phyloP scores from a whole-genome alignment of 805 yeast species.

The Kazachstania bromeliacearum region DNA sequence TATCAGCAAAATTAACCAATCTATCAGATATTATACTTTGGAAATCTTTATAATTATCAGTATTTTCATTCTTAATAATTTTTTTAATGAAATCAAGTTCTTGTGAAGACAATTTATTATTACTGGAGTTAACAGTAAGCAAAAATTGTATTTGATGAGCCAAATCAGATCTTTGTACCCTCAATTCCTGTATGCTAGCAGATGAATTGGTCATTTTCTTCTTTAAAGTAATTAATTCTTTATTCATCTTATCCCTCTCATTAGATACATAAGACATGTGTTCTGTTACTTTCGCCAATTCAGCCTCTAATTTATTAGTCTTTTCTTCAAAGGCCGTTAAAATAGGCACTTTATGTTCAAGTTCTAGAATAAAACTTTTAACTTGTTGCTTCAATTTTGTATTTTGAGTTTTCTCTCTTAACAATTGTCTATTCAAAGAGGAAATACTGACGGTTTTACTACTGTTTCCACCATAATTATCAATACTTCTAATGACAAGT shows the following conservation, averaged over 20 bases:
- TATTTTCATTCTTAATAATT: slow-evolving; percentile 32
- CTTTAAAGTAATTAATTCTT: slow-evolving; percentile 14
- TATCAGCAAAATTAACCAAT: slow-evolving; percentile 57
- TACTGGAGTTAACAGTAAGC: slow-evolving; percentile 41
- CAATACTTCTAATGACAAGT: too few species aligned
- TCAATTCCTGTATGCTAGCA: slow-evolving; percentile 34
- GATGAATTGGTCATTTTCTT: slow-evolving; percentile 27
- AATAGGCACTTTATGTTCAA: slow-evolving; percentile 71
- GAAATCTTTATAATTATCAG: slow-evolving; percentile 48
- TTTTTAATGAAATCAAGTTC: slow-evolving; percentile 59
- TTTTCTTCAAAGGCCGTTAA: slow-evolving; percentile 57
- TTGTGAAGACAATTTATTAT: slow-evolving; percentile 42
- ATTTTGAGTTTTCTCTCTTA: slow-evolving; percentile 62
- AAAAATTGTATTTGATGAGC: slow-evolving; percentile 75
- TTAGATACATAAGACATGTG: slow-evolving; percentile 44
- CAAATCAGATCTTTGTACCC: slow-evolving; percentile 57
- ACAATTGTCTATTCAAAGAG: slow-evolving; percentile 52
- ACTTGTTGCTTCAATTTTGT: slow-evolving; percentile 61
- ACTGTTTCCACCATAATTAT: background rate
- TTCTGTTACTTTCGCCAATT: slow-evolving; percentile 44
- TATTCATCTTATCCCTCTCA: slow-evolving; percentile 36
- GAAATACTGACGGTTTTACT: slow-evolving; percentile 1
- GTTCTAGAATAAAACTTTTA: slow-evolving; percentile 60
- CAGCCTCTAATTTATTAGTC: slow-evolving; percentile 47
- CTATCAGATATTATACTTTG: slow-evolving; percentile 64